Base-by-base conservation (phyloP, 2,329 filamentous ascomycete species). In the Aureobasidium sp. region DNA sequence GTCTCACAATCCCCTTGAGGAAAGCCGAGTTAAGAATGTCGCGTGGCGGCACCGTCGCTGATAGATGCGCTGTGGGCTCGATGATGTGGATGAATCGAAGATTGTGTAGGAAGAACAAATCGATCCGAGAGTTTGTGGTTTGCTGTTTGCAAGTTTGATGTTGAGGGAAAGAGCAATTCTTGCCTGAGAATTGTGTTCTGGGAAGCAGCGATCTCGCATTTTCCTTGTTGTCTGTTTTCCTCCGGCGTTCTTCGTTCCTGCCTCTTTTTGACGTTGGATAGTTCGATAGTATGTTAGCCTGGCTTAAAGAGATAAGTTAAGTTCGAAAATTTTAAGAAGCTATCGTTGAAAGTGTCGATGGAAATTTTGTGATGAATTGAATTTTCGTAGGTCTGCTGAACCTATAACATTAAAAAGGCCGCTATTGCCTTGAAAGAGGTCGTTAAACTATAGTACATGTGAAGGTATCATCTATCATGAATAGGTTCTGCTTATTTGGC, bases 401-500 rank as follows among this genome's bases (percentile, higher is more conserved):
- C 51, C 55, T 39, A 13, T 15, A 37, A 47, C 32, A 58, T 48
- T 58, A 48, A 48, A 20, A 47, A 55, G 55, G 55, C 55, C 42
- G 55, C 32, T 48, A 42, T n/a, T 58, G 55, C 55, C 55, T 39
- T 29, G 32, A 39, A 60, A 42, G 26, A 13, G 46, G 57, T 60
- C 57, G 46, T 60, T 57, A 42, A 60, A 51, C 46, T 60, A 60
- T 60, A 42, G 41, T 60, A 60, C 57, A 60, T n/a, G 17, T 41
- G 57, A 41, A 51, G 46, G 20, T 20, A 13, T 32, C 34, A 58
- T 47, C 29, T 26, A 13, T 55, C 53, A 15, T 57, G 27, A 57
- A 13, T 48, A 23, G 29, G 5, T 9, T 34, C n/a, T 46, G 61
- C 51, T 64, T 70, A 79, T 56, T 78, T 76, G 2, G 72, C 37